phyloP scores from a whole-genome alignment of 2,329 filamentous ascomycete species.

The Didymella segeticola region DNA sequence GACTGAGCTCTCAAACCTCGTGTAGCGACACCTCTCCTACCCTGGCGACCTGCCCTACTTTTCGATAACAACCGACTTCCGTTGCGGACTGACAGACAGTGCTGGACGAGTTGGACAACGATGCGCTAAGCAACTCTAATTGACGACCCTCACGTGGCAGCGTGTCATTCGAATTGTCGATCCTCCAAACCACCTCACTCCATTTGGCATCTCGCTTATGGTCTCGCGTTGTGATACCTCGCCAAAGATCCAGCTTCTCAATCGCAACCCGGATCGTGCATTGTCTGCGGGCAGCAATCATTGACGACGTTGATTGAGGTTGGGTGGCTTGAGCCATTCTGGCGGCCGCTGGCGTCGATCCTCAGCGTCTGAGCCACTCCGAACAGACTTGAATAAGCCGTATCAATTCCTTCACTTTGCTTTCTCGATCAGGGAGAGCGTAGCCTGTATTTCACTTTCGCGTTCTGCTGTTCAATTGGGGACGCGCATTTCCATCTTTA shows the following conservation, averaged over 20 bases:
- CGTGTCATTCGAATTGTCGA: conserved; percentile 15
- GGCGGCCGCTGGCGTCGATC: not conserved
- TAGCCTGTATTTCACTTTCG: not conserved
- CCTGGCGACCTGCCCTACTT: too few species aligned
- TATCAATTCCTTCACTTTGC: not conserved
- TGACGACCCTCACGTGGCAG: conserved; percentile 15
- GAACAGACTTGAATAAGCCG: not conserved
- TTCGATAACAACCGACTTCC: not conserved
- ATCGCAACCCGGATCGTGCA: conserved; percentile 4
- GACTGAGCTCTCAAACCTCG: not conserved
- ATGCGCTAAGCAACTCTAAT: conserved; percentile 9
- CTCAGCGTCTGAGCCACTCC: conserved; percentile 1
- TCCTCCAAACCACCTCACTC: conserved; percentile 16
- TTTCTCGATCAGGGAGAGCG: not conserved
- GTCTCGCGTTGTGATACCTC: conserved; percentile 18
- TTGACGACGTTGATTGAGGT: conserved; percentile 4
- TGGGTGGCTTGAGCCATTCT: not conserved
- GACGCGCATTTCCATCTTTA: conserved; percentile 8
- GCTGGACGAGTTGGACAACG: not conserved
- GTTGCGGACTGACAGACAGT: not conserved
- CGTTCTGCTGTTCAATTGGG: not conserved
- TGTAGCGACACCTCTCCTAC: not conserved
- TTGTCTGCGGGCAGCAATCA: conserved; percentile 18
- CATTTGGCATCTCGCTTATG: conserved; percentile 20
- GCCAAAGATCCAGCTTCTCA: not conserved